Conservation (phyloP, 768 basidiomycete genomes). For the Termitomyces heimii region DNA sequence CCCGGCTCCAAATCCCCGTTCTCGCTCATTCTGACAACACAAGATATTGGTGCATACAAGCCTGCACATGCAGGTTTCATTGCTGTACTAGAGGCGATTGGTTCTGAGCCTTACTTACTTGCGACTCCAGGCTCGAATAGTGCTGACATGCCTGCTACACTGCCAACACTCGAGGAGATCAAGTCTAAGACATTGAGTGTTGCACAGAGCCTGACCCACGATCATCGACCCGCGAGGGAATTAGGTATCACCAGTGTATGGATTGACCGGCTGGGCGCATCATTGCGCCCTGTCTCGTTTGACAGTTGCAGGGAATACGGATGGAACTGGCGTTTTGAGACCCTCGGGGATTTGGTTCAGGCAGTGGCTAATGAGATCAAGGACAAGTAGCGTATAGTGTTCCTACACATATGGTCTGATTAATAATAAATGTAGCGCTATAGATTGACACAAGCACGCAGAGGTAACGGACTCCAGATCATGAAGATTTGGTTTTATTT, state of each 20-base stretch:
- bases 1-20: slow-evolving; percentile 50
- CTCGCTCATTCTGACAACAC: slow-evolving; percentile 61
- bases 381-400: neutral
- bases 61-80: slow-evolving; percentile 53
- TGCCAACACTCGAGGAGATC: slow-evolving; percentile 19
- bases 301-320: slow-evolving; percentile 23
- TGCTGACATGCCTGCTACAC: slow-evolving; percentile 10
- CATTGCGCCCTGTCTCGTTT: slow-evolving; percentile 27
- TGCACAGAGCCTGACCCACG: slow-evolving; percentile 63
- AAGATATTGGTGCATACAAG: slow-evolving; percentile 72
- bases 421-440: too few species aligned
- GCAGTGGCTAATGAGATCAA: slow-evolving; percentile 41
- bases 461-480: too few species aligned
- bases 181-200: slow-evolving; percentile 54
- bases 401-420: neutral
- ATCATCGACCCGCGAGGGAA: slow-evolving; percentile 55
- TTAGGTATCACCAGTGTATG: slow-evolving; percentile 57
- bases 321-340: slow-evolving; percentile 52
- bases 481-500: neutral
- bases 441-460: too few species aligned
- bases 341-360: slow-evolving; percentile 54
- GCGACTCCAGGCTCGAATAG: slow-evolving; percentile 12
- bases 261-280: slow-evolving; percentile 53
- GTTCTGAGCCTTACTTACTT: slow-evolving; percentile 33
- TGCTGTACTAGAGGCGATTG: slow-evolving; percentile 39